Base-by-base conservation (phyloP, 352 stramenopile species). In the Phytophthora ohioensis region DNA sequence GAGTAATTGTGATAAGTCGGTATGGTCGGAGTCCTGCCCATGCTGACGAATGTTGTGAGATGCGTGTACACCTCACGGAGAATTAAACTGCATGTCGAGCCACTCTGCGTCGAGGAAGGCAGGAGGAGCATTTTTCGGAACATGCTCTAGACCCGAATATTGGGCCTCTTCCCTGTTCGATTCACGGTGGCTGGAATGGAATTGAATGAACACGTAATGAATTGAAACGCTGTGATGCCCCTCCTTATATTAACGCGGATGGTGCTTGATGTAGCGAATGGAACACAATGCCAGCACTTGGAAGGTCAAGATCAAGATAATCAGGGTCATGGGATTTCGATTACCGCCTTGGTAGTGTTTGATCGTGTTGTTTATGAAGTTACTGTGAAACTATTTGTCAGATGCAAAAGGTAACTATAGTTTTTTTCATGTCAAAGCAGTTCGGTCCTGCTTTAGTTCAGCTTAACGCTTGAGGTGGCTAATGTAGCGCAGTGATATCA, bases 261-360 rank as follows among this genome's bases (percentile, higher is more conserved):
- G 67, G 51, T 87, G 67, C 61, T 84, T 82, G 59, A 85, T 68
- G 65, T 76, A 88, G 17, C 81, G 76, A 35, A 87, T 62, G 5
- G 79, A 73, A 12, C 82, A 54, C 39, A 87, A 38, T 1, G 73
- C 69, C 2, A 88, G 43, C 8, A 72, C 39, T 17, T 75, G 75
- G 54, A 86, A 79, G 53, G 57, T 47, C 30, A 27, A 87, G 34
- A 83, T 55, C 17, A 79, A 34, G 21, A 27, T 27, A 27, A 27
- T 27, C 21, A 27, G 21, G 21, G 21, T 27, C 21, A 27, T 27
- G 21, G 21, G 21, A 27, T 27, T 27, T 27, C 21, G 21, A 27
- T 27, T 27, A 27, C 21, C 21, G 21, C 21, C 21, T 27, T 27
- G 21, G 21, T 27, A 27, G 1, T 27, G 21, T 27, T 27, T 27